These are phyloP conservation scores for Rhynchospora tenuis DNA, from an alignment of 176 grass and related monocot species.

Conservation along the genomic window DNA sequence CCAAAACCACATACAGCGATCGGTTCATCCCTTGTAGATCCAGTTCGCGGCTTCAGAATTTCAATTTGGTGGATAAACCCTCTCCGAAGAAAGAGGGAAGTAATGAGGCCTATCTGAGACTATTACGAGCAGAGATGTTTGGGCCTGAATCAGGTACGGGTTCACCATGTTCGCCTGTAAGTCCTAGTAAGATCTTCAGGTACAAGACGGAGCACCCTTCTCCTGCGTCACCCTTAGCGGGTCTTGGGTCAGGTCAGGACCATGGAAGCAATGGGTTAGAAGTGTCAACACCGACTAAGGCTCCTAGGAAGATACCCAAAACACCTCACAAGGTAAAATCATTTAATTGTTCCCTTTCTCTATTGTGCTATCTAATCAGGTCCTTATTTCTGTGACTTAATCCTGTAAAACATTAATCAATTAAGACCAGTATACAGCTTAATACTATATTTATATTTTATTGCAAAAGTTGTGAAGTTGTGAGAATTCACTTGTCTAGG, in stretches of 20 bases:
- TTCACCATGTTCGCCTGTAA: constrained; percentile 32
- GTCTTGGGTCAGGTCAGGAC: constrained; percentile 13
- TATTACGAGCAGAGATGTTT: constrained; percentile 86
- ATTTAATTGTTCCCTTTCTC: not conserved
- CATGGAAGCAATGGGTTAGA: constrained; percentile 9
- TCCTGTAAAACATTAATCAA: constrained; percentile 9
- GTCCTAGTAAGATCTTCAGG: constrained; percentile 85
- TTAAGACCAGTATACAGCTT: not conserved
- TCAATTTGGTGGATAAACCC: constrained; percentile 49
- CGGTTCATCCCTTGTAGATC: constrained; percentile 95
- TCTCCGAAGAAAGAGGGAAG: constrained; percentile 42
- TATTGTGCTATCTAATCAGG: not conserved
- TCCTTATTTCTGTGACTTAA: not conserved
- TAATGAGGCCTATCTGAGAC: constrained; percentile 59
- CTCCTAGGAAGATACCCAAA: constrained; percentile 84
- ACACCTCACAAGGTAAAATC: constrained; percentile 76
- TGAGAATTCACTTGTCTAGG: not conserved
- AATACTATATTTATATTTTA: not conserved
- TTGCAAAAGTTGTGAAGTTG: not conserved
- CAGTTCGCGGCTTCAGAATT: constrained; percentile 89
- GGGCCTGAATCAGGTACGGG: constrained; percentile 28
- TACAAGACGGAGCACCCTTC: constrained; percentile 77
- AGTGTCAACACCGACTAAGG: constrained; percentile 42
- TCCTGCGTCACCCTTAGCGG: constrained; percentile 53
- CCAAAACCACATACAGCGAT: constrained; percentile 82